Conservation (phyloP, 2,329 filamentous ascomycete species). For the Aspergillus floridensis region DNA sequence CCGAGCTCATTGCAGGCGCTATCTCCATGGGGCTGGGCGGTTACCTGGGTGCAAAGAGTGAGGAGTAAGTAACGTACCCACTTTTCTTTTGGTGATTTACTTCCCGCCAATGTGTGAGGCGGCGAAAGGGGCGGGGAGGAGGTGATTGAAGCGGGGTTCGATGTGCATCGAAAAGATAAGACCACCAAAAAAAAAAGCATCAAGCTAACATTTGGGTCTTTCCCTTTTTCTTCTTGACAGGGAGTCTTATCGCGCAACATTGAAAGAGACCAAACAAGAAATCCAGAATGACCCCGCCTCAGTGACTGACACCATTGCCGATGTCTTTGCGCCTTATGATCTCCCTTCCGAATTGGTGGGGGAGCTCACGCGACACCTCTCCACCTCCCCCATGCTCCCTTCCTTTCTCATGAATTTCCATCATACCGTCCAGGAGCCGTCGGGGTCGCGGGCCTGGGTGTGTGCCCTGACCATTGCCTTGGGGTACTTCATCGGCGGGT, state of each 20-base stretch:
- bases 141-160: background rate
- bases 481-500: constrained; percentile 44
- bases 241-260: constrained; percentile 41
- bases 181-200: background rate
- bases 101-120: background rate
- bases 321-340: constrained; percentile 42
- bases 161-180: background rate
- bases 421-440: constrained; percentile 40
- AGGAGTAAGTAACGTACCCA: constrained; percentile 31
- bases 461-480: constrained; percentile 42
- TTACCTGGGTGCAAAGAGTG: constrained; percentile 62
- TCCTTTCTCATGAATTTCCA: constrained; percentile 45
- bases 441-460: constrained; percentile 36
- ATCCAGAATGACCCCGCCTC: constrained; percentile 31
- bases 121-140: background rate
- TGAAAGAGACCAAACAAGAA: constrained; percentile 36
- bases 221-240: constrained; percentile 16
- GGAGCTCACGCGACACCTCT: constrained; percentile 37
- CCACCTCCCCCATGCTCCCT: constrained; percentile 36
- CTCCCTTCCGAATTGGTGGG: constrained; percentile 35
- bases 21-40: constrained; percentile 77
- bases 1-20: constrained; percentile 71
- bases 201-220: background rate
- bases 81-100: background rate
- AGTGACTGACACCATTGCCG: constrained; percentile 31